Evolutionary conservation across 2,329 filamentous ascomycete genomes (phyloP).

Genomic region (Colletotrichum salicis): DNA sequence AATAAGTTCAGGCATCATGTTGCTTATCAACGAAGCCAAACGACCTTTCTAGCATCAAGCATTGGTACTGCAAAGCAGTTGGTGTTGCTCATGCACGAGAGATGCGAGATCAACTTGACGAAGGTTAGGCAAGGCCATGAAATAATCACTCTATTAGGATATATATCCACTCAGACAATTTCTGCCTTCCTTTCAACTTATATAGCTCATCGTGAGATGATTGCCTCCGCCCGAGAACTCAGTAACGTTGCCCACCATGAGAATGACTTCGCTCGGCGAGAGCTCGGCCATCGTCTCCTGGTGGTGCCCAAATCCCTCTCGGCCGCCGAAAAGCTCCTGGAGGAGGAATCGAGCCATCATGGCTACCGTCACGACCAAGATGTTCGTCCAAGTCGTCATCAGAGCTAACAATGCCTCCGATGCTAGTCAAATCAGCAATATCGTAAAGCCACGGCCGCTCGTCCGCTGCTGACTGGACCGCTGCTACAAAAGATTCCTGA

Average conservation of each 20-base stretch:
- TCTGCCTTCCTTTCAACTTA: background rate
- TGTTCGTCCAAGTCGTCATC: constrained; percentile 49
- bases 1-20: no score
- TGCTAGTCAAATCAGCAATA: constrained; percentile 43
- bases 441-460: constrained; percentile 49
- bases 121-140: background rate
- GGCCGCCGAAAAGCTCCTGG: constrained; percentile 44
- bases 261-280: constrained; percentile 31
- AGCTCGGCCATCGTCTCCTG: constrained; percentile 50
- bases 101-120: background rate
- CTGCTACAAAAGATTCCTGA: constrained; percentile 56
- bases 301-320: constrained; percentile 50
- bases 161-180: background rate
- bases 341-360: constrained; percentile 48
- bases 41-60: background rate
- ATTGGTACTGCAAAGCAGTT: no score
- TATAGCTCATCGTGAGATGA: background rate
- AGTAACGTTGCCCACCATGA: background rate
- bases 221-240: background rate
- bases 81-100: background rate
- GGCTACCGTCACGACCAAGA: constrained; percentile 49
- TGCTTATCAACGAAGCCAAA: background rate
- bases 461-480: constrained; percentile 50
- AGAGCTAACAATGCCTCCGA: constrained; percentile 55
- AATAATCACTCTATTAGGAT: background rate